phyloP scores from a whole-genome alignment of 2,329 filamentous ascomycete species.

The Thielaviopsis populi region DNA sequence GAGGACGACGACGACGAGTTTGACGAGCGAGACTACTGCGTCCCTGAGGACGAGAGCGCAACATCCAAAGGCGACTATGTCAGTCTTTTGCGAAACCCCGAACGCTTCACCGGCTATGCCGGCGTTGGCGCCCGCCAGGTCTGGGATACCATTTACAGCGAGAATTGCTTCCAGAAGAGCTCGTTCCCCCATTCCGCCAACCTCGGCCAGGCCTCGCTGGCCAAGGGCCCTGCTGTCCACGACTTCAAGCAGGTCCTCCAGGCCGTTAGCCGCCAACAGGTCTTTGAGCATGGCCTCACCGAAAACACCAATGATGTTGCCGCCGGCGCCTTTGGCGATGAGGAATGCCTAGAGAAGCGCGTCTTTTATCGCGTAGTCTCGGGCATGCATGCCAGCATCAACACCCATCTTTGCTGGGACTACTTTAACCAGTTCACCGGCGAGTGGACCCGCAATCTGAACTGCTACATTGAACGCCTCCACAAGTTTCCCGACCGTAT shows the following conservation, averaged over 20 bases:
- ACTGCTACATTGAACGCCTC: conserved; percentile 78
- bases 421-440: conserved; percentile 92
- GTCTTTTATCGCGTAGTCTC: conserved; percentile 93
- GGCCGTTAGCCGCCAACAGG: conserved; percentile 43
- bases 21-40: conserved; percentile 91
- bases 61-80: conserved; percentile 68
- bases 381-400: conserved; percentile 97
- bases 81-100: conserved; percentile 20
- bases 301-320: conserved; percentile 39
- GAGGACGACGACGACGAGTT: conserved; percentile 96
- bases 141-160: conserved; percentile 91
- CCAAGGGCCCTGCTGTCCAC: conserved; percentile 38
- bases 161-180: conserved; percentile 79
- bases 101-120: conserved; percentile 76
- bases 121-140: conserved; percentile 76
- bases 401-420: conserved; percentile 88
- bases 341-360: conserved; percentile 95
- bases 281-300: conserved; percentile 42
- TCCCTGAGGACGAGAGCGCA: conserved; percentile 84
- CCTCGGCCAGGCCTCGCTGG: conserved; percentile 30
- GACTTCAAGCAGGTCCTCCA: conserved; percentile 49
- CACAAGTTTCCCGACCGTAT: conserved; percentile 78
- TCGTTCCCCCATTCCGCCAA: conserved; percentile 46
- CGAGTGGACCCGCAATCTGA: conserved; percentile 76
- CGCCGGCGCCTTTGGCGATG: conserved; percentile 60